phyloP scores from a whole-genome alignment of 1,284 basidiomycete genomes.

The Naganishia liquefaciens region DNA sequence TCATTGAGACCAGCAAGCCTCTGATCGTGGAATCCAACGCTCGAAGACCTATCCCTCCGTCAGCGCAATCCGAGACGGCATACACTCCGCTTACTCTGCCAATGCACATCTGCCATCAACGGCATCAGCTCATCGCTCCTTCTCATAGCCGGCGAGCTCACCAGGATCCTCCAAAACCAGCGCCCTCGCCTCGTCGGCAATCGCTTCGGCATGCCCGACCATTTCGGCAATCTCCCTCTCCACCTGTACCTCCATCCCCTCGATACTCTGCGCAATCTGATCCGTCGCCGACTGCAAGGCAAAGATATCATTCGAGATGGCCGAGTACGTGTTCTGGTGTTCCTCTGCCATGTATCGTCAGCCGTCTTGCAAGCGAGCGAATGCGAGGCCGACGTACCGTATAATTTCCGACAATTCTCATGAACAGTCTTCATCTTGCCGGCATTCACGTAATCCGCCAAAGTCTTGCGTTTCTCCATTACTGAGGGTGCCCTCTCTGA shows the following conservation, averaged over 20 bases:
- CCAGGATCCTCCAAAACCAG: constrained; percentile 37
- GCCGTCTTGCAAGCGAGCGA: neutral
- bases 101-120: constrained; percentile 17
- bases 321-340: constrained; percentile 16
- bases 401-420: constrained; percentile 30
- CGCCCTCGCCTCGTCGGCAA: constrained; percentile 41
- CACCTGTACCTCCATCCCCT: constrained; percentile 36
- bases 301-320: constrained; percentile 8
- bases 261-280: constrained; percentile 27
- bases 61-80: neutral
- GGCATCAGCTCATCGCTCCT: constrained; percentile 2
- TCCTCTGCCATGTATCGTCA: constrained; percentile 23
- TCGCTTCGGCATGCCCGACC: constrained; percentile 70
- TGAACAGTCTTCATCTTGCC: constrained; percentile 63
- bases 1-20: constrained; percentile 46
- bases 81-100: constrained; percentile 25
- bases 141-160: constrained; percentile 26
- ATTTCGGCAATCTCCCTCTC: constrained; percentile 55
- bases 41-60: neutral
- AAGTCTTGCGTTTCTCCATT: constrained; percentile 62
- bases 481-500: neutral
- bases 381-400: constrained; percentile 17
- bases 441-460: constrained; percentile 75
- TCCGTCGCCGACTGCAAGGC: constrained; percentile 19
- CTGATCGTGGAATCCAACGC: constrained; percentile 48